Evolutionary conservation across 106 monocot species (phyloP).

Genomic region (Dioscorea alata): DNA sequence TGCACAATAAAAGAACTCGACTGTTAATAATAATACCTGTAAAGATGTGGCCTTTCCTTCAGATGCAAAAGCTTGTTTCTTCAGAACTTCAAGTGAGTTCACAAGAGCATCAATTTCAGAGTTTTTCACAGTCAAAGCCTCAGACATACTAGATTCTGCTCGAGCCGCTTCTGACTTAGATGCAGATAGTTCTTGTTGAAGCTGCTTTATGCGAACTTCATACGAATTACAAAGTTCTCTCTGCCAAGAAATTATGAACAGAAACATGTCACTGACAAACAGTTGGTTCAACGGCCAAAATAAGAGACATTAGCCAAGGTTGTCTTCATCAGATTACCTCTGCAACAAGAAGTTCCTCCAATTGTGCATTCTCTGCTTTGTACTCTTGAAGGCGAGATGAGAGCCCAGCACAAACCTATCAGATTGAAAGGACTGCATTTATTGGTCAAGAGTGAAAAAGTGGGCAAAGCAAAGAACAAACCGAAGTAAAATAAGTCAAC

Average conservation of each 20-base stretch:
- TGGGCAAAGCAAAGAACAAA: no score
- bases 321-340: constrained; percentile 44
- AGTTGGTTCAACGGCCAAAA: no score
- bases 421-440: constrained; percentile 1
- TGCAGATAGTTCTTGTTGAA: constrained; percentile 71
- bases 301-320: no score
- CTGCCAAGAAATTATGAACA: constrained; percentile 26
- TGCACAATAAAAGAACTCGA: no score
- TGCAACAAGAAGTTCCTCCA: constrained; percentile 90
- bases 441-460: background rate
- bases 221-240: constrained; percentile 71
- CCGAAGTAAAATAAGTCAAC: no score
- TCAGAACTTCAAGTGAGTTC: constrained; percentile 65
- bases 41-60: constrained; percentile 75
- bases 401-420: constrained; percentile 93
- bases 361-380: constrained; percentile 91
- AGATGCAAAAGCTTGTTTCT: constrained; percentile 57
- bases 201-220: constrained; percentile 83
- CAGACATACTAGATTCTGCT: constrained; percentile 73
- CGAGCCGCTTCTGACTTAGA: constrained; percentile 52
- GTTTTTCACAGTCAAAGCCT: constrained; percentile 83
- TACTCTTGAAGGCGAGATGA: constrained; percentile 98
- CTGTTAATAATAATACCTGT: constrained; percentile 38
- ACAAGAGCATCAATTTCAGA: constrained; percentile 76
- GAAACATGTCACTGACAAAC: background rate